Evolutionary conservation across 306 rosid genomes (phyloP), one percentile per base, ranked within the genome.

Genomic region (Benincasa hispida): DNA sequence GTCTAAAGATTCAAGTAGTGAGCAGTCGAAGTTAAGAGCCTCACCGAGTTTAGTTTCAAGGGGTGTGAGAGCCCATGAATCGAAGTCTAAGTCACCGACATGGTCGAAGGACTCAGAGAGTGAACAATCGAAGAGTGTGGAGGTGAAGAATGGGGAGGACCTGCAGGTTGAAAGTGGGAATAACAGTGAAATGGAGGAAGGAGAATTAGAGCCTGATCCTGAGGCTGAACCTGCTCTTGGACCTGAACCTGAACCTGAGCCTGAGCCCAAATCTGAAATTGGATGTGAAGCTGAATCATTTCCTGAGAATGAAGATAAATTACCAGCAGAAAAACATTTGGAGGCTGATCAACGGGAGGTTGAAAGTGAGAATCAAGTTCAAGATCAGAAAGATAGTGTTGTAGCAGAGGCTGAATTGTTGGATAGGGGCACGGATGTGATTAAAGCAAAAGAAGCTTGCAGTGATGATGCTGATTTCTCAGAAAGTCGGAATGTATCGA

Each of bases 31-130:
- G 79, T 80, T 77, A 69, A 73, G 87, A 81, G 76, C 84, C 55
- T 80, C 85, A 1, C 88, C 85, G 24, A 63, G 56, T 34, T 56
- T 69, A n/a, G 65, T 41, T 48, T 63, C 66, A 47, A 77, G 80
- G 78, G 77, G 85, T n/a, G 79, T 72, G 10, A 81, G 81, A 60
- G 80, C 82, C 22, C 82, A 77, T 34, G 80, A 79, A 34, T 84
- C 85, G 30, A 83, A 81, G 76, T 86, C 86, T 0, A 85, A 85
- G 72, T 85, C 89, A 9, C 99, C 98, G 1, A 83, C 91, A 1
- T 80, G 96, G 98, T 92, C 99, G 1, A 90, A 79, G 84, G 98
- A 95, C 47, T 95, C 98, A 0, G 87, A 88, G 75, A 92, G 99
- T 34, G 99, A 92, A 76, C 98, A 89, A 45, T 93, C 98, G 4